Evolutionary conservation across 164 flowering plant genomes (phyloP), one percentile per base, ranked within the genome.

Genomic region (Cinnamomum chago): DNA sequence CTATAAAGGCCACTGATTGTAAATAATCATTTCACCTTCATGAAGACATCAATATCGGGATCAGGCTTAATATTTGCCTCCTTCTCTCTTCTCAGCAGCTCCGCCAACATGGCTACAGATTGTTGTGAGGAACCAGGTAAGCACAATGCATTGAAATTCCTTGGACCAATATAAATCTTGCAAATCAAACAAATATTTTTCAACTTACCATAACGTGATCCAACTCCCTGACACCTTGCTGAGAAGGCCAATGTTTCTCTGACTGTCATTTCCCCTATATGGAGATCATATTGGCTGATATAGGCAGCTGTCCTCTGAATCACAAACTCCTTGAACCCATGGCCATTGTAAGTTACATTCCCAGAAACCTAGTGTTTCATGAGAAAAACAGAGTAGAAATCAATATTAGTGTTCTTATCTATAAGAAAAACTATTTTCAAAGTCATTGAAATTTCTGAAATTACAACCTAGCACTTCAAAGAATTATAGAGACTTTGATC

Each of bases 221-320:
- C 89, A 50, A 83, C 86, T 12, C 91, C 89, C 70, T 88, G 91
- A 60, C 91, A 88, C 76, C 88, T 83, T 9, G 87, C 90, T 25
- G 89, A 84, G 76, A 84, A 86, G 64, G 86, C 87, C 64, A 86
- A 75, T 23, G 89, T 84, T 76, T 86, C 89, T 72, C 87, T 80
- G 2, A 86, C 89, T n/a, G 87, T 84, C 87, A 86, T 77, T 75
- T 86, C 89, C 52, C 89, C 90, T 0, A 84, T 80, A 76, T 87
- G 90, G 50, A 84, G 73, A 77, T 88, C 90, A 73, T 87, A 69
- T 72, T 88, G 92, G 70, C 90, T 81, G 64, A 88, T 86, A 66
- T 88, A 88, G 12, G 92, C 87, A 14, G 90, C 80, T 1, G 90
- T 84, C 74, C 89, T 82, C 75, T 87, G 86, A 17, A 90, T 90